Evolutionary conservation across 1,284 basidiomycete genomes (phyloP).

Genomic region (Tilletia caries): DNA sequence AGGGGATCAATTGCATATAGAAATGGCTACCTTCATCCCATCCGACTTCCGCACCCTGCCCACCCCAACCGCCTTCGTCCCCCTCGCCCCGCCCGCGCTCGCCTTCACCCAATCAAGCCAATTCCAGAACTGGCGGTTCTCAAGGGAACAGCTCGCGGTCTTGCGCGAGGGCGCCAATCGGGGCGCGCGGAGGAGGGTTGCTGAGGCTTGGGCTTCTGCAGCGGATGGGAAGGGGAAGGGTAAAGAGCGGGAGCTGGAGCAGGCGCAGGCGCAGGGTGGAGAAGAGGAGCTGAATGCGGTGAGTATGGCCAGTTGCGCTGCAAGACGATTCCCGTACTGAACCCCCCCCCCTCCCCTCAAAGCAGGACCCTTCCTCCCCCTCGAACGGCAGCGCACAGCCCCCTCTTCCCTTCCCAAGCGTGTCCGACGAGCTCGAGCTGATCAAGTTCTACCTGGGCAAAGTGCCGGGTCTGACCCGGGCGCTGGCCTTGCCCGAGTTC

Average conservation of each 20-base stretch:
- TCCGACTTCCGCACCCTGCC: constrained; percentile 2
- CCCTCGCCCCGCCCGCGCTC: constrained; percentile 17
- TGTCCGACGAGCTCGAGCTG: constrained; percentile 80
- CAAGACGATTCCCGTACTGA: too few relatives aligned
- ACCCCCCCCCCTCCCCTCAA: constrained; percentile 14
- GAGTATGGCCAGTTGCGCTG: too few relatives aligned
- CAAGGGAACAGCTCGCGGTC: constrained; percentile 16
- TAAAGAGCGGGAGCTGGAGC: not conserved
- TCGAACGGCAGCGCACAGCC: not conserved
- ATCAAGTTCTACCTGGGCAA: constrained; percentile 86
- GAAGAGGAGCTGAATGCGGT: too few relatives aligned
- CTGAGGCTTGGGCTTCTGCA: constrained; percentile 24
- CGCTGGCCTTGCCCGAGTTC: constrained; percentile 82
- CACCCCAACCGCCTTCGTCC: not conserved
- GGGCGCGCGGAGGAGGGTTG: constrained; percentile 20
- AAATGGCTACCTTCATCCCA: not conserved
- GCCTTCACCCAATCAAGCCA: constrained; percentile 42
- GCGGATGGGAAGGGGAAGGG: not conserved
- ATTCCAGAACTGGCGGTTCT: constrained; percentile 46
- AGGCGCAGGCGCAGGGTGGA: not conserved
- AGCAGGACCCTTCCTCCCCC: not conserved
- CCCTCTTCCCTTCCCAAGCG: constrained; percentile 65
- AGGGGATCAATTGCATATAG: too few relatives aligned
- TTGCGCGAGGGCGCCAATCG: constrained; percentile 23
- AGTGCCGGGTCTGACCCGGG: constrained; percentile 76